A percentile compares a stretch with the other conserved stretches of the same genome.
phyloP scores from a whole-genome alignment of 1,284 basidiomycete genomes.

The Stereum hirsutum region DNA sequence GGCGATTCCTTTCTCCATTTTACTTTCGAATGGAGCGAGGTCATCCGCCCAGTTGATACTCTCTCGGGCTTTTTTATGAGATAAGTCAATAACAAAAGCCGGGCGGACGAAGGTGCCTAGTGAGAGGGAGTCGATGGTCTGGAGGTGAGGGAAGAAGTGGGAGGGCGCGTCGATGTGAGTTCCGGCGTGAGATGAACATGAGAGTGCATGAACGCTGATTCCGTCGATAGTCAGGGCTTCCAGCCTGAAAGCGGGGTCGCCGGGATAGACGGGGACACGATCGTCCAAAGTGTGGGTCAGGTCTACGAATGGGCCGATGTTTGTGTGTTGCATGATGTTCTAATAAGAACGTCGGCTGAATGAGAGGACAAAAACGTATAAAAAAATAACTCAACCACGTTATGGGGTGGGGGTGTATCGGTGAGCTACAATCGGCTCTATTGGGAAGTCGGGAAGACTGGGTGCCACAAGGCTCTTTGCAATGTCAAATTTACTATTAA shows the following conservation, averaged over 20 bases:
- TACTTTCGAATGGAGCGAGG: conserved; percentile 24
- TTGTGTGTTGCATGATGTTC: too few species aligned
- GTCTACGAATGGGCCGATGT: conserved; percentile 32
- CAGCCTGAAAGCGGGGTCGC: conserved; percentile 38
- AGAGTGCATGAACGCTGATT: conserved; percentile 37
- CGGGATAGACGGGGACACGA: conserved; percentile 40
- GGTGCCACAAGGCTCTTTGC: too few species aligned
- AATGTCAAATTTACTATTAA: too few species aligned
- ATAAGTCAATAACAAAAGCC: conserved; percentile 39
- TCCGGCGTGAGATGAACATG: conserved; percentile 50
- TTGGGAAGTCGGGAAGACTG: too few species aligned
- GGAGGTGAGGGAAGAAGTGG: conserved; percentile 50
- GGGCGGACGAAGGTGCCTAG: conserved; percentile 40
- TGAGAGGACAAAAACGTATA: too few species aligned
- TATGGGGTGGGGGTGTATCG: too few species aligned
- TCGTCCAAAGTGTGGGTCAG: conserved; percentile 42
- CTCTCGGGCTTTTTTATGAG: conserved; percentile 27
- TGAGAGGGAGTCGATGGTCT: conserved; percentile 46
- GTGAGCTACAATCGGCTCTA: too few species aligned
- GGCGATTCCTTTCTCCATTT: conserved; percentile 13
- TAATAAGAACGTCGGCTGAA: too few species aligned
- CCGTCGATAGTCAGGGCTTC: conserved; percentile 35
- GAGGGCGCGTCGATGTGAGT: conserved; percentile 72
- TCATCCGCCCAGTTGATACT: conserved; percentile 46
- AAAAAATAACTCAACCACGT: too few species aligned